Evolutionary conservation across 495 filamentous ascomycete species (phyloP), one percentile per base, ranked within the genome.

Genomic region (Lentithecium fluviatile): DNA sequence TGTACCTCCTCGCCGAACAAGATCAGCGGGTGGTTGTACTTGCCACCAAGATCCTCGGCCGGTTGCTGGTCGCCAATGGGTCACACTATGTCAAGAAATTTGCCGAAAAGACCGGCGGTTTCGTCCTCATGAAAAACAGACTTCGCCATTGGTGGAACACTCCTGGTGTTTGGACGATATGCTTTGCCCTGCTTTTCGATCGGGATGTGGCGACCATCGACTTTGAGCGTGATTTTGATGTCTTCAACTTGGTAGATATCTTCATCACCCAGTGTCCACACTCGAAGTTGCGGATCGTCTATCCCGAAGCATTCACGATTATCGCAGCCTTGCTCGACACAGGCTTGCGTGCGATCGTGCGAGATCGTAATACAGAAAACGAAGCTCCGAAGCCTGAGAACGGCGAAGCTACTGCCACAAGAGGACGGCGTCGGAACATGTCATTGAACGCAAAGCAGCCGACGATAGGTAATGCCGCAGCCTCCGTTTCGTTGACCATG

Each of bases 131-230:
- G 83, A 86, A 85, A 40, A 78, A 89, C 67, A 83, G 87, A 42
- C 78, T 98, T 11, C 90, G 85, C 68, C 78, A 85, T 71, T 96
- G 91, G 88, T 97, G 94, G 94, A 86, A 87, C 70, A 78, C 94
- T 13, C 83, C 90, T 8, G 80, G 83, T 7, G 71, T 97, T 26
- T 98, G 95, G 95, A 85, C 87, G 6, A 85, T 94, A 36, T 91
- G 89, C 69, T 93, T 98, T 74, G 83, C 89, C 47, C 87, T 97
- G 46, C 75, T 98, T 10, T 95, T 98, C 71, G 90, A 88, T 15
- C 78, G 81, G 49, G 91, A 96, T 69, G 81, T 94, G 60, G 85
- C 84, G 37, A 79, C 83, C 36, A 80, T 95, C 64, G 80, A 91
- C 67, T 83, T 89, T 66, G 83, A 88, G 56, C 80, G 80, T 61